Base-by-base conservation (phyloP, 768 basidiomycete species). In the Panellus pusillus region DNA sequence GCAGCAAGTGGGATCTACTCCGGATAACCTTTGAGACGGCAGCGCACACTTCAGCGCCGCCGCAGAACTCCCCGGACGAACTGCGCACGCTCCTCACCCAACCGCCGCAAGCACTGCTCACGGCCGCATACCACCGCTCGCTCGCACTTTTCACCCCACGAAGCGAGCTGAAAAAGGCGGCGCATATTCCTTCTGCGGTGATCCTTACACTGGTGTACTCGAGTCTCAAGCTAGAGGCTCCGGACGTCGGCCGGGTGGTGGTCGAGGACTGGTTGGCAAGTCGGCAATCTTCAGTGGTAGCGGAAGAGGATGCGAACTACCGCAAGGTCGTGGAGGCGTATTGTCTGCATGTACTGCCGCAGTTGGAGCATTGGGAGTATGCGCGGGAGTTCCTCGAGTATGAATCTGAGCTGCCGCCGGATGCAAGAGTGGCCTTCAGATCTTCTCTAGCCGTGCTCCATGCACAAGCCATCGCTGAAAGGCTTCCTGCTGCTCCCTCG, bases 1-100 rank as follows among this genome's bases (percentile, higher is more conserved):
- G 91, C 15, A 76, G 84, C 51, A 92, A 91, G 72, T 93, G 91
- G 91, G 91, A 93, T 63, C 83, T 93, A 51, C 82, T 93, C 7
- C 80, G 91, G 20, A 86, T 93, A 57, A 93, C 90, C 0, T 78
- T 91, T 50, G 90, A 93, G 65, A 82, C 85, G 1, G 89, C 86
- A 1, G 70, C 89, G 24, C 90, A 87, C 63, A 67, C 81, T 13
- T 78, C 86, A 0, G 80, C 82, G 1, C 79, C 83, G 17, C 47
- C 70, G 1, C 66, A 74, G 3, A 60, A 63, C 9, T 67, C 88
- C 13, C 87, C 88, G 0, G 70, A 75, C 18, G 51, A 78, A 0
- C 71, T 89, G 24, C 77, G 79, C 29, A 73, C 76, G 9, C 74
- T 79, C 40, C 71, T 87, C 13, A 61, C 79, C 15, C 77, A 84